phyloP scores from a whole-genome alignment of 768 basidiomycete genomes.

The Pleurotus djamor region DNA sequence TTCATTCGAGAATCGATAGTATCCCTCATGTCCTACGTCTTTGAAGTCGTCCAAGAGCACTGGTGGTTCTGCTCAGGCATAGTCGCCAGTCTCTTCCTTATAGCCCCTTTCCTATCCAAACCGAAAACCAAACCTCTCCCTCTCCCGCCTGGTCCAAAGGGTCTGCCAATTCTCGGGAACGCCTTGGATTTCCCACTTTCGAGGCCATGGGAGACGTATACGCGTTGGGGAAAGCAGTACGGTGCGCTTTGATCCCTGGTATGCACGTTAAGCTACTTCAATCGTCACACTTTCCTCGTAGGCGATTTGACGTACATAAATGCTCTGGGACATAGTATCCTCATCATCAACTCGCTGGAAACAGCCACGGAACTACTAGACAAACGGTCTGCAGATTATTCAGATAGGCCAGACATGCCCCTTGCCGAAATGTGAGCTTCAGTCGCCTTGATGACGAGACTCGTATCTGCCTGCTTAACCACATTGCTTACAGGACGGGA shows the following conservation, averaged over 20 bases:
- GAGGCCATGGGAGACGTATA: constrained; percentile 29
- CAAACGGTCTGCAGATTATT: neutral
- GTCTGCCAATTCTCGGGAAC: constrained; percentile 10
- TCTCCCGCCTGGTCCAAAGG: constrained; percentile 4
- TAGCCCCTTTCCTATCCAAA: too few species aligned
- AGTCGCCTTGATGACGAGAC: neutral
- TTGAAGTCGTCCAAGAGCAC: neutral
- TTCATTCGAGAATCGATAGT: too few species aligned
- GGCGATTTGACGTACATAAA: neutral
- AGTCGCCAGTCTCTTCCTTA: neutral
- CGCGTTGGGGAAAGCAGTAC: constrained; percentile 28
- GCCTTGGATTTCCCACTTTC: constrained; percentile 19
- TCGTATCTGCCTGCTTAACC: neutral
- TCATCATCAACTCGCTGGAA: constrained; percentile 4
- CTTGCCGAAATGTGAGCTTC: constrained; percentile 2
- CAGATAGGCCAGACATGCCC: constrained; percentile 2
- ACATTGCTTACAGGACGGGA: neutral
- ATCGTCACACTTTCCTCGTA: neutral
- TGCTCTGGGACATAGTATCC: neutral
- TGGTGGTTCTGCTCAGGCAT: neutral
- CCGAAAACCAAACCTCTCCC: too few species aligned
- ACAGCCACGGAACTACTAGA: constrained; percentile 1
- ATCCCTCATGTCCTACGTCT: neutral
- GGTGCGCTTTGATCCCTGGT: constrained; percentile 12
- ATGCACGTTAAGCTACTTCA: neutral